Evolutionary conservation across 75 land plant genomes (phyloP).

Genomic region (Cupressus sempervirens): DNA sequence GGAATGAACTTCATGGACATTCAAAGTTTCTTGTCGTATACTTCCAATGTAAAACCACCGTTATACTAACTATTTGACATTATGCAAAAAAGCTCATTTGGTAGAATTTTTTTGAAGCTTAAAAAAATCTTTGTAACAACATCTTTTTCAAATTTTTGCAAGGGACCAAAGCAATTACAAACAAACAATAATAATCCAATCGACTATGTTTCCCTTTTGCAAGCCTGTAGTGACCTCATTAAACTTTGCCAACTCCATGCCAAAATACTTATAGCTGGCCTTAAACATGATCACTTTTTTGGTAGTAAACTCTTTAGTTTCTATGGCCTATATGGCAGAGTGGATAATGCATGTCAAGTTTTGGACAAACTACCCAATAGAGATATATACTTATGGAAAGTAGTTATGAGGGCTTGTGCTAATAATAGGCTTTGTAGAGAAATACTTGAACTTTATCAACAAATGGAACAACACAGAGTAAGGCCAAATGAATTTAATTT

Average conservation of each 20-base stretch:
- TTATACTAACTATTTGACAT: too few relatives aligned
- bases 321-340: conserved; percentile 42
- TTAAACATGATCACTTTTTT: conserved; percentile 24
- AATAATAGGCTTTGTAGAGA: conserved; percentile 31
- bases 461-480: conserved; percentile 11
- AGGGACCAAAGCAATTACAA: background rate
- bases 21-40: too few relatives aligned
- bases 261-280: too few relatives aligned
- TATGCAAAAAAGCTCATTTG: too few relatives aligned
- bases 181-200: background rate
- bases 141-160: background rate
- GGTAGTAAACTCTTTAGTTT: conserved; percentile 42
- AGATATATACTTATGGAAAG: conserved; percentile 48
- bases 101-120: too few relatives aligned
- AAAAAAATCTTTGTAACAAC: too few relatives aligned
- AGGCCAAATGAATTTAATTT: conserved; percentile 3
- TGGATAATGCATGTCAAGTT: conserved; percentile 30
- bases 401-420: conserved; percentile 34
- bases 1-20: too few relatives aligned
- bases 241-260: background rate
- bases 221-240: background rate
- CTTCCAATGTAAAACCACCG: too few relatives aligned
- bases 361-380: conserved; percentile 24
- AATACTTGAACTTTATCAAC: conserved; percentile 25
- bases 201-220: background rate